phyloP scores from a whole-genome alignment of 306 rosid species.

The Oxytropis ochrocephala region DNA sequence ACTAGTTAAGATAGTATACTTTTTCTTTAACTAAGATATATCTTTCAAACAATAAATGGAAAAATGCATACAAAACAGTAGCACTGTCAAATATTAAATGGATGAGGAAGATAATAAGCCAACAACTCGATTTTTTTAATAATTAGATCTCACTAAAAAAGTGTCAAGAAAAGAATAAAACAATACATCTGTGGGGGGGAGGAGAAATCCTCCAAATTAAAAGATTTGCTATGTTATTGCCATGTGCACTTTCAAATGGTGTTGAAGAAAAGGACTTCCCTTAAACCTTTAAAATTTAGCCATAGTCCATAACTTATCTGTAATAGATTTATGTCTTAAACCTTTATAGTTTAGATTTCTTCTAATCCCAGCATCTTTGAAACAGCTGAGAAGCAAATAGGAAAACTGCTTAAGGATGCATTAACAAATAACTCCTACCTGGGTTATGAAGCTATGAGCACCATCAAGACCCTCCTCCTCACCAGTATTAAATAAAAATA shows the following conservation, averaged over 20 bases:
- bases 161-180: not conserved
- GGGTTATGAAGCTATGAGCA: conserved; percentile 95
- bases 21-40: not conserved
- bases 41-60: not conserved
- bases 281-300: not conserved
- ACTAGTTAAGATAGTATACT: not conserved
- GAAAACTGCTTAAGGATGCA: conserved; percentile 2
- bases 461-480: conserved; percentile 98
- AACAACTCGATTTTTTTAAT: not conserved
- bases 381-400: not conserved
- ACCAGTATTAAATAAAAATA: conserved; percentile 90
- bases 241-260: not conserved
- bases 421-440: conserved; percentile 49
- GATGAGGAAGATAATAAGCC: not conserved
- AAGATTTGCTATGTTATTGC: not conserved
- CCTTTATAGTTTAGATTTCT: not conserved
- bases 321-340: not conserved
- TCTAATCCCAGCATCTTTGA: conserved; percentile 6
- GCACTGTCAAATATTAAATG: not conserved
- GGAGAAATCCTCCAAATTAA: not conserved
- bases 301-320: not conserved
- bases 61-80: too few species aligned
- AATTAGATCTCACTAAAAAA: not conserved
- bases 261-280: not conserved
- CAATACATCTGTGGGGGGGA: not conserved